These are phyloP conservation scores for Prinsepia uniflora DNA, from an alignment of 306 rosid genomes.

Conservation along the genomic window DNA sequence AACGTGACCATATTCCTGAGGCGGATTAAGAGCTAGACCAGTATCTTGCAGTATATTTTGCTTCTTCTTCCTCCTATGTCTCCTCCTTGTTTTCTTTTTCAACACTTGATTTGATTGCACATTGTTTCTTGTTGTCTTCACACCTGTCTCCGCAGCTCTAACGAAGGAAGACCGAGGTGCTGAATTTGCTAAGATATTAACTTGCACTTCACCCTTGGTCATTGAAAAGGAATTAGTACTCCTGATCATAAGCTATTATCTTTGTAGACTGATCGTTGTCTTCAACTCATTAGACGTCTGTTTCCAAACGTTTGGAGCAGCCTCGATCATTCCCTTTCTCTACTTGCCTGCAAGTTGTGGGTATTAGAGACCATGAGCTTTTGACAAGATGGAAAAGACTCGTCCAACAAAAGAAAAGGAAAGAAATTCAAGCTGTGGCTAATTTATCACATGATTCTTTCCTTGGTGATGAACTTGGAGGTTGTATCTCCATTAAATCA, in stretches of 20 bases:
- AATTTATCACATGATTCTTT: neutral
- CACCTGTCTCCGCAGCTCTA: slow-evolving; percentile 18
- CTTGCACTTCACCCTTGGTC: slow-evolving; percentile 26
- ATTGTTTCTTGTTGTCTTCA: slow-evolving; percentile 9
- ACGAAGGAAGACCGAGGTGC: slow-evolving; percentile 17
- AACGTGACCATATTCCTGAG: slow-evolving; percentile 20
- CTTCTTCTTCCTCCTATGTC: slow-evolving; percentile 28
- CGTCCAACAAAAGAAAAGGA: neutral
- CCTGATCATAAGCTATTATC: slow-evolving; percentile 9
- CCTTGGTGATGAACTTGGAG: neutral
- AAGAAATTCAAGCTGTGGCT: neutral
- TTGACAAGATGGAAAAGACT: neutral
- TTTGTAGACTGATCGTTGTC: slow-evolving; percentile 12
- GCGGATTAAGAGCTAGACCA: slow-evolving; percentile 19
- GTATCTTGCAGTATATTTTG: slow-evolving; percentile 9
- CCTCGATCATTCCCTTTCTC: slow-evolving; percentile 25
- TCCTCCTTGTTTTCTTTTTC: slow-evolving; percentile 22
- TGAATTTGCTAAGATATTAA: slow-evolving; percentile 7
- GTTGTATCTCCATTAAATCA: neutral
- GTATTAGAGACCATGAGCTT: slow-evolving; percentile 8
- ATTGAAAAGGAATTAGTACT: slow-evolving; percentile 22
- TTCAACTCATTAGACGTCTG: slow-evolving; percentile 1
- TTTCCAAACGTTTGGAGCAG: slow-evolving; percentile 7
- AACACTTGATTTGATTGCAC: slow-evolving; percentile 8
- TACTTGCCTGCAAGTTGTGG: slow-evolving; percentile 19